Evolutionary conservation across 2,329 filamentous ascomycete species (phyloP), one percentile per base, ranked within the genome.

Genomic region (Dothistroma septosporum): DNA sequence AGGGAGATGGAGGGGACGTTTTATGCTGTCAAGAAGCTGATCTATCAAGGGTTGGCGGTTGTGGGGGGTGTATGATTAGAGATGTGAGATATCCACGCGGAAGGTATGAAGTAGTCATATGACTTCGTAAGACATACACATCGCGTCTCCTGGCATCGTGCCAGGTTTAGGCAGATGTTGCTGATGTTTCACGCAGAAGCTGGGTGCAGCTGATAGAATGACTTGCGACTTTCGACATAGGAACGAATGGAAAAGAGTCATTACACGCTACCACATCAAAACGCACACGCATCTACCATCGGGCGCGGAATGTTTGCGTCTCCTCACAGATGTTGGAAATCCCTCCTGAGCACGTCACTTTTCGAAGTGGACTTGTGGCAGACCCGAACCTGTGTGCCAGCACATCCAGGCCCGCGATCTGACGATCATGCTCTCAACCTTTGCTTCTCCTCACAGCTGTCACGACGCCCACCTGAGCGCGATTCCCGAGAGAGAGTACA

Each of bases 11-110:
- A 85, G 60, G 81, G 81, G 46, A 92, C 89, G 37, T 95, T 97
- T 72, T 90, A 91, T 71, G 90, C 90, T 56, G 93, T 97, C 10
- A 91, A 91, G 78, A 87, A 82, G 76, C 92, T 90, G 76, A 95
- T 99, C 66, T 99, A 99, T 74, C 91, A 96, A 68, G 92, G 91
- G 9, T 77, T 99, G 73, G 94, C 94, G 35, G 91, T 97, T 61
- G 92, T 99, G 66, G 88, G 89, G 16, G 90, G 90, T 50, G 69
- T 69, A 57, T 71, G 56, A 64, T 52, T 60, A 3, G 24, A 11
- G 10, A 33, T 21, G 19, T 16, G 21, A 55, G 62, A 55, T 52
- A 49, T 46, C 19, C 54, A 19, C 12, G 31, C 19, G 47, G 47
- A 12, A 12, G 21, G 1, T 28, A 28, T 2, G 24, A 28, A 12